Evolutionary conservation across 1,284 basidiomycete genomes (phyloP).

Genomic region (Phylloboletellus chloephorus): DNA sequence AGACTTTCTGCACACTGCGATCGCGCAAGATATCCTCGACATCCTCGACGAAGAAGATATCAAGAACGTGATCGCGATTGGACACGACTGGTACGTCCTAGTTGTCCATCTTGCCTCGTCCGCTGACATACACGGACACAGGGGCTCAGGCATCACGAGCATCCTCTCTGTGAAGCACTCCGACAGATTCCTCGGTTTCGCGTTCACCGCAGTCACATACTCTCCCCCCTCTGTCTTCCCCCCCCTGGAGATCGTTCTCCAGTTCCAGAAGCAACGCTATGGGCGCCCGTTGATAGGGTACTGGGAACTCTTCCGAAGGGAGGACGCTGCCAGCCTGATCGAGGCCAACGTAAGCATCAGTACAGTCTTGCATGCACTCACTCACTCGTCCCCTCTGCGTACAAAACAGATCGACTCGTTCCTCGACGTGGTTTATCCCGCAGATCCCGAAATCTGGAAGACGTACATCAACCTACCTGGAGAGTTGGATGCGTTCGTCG

Average conservation of each 20-base stretch:
- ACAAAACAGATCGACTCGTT: conserved; percentile 29
- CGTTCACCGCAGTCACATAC: conserved; percentile 32
- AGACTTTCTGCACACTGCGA: conserved; percentile 36
- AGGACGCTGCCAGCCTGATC: conserved; percentile 27
- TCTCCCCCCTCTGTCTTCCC: conserved; percentile 23
- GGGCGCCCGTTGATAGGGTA: conserved; percentile 37
- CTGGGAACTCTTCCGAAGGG: conserved; percentile 34
- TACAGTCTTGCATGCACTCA: too few relatives aligned
- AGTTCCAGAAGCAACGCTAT: conserved; percentile 22
- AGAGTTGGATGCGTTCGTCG: conserved; percentile 29
- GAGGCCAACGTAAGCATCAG: conserved; percentile 28
- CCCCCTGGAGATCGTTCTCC: conserved; percentile 26
- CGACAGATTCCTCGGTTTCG: conserved; percentile 31
- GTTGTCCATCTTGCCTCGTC: neutral
- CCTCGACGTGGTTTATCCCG: conserved; percentile 30
- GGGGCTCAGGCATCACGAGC: conserved; percentile 33
- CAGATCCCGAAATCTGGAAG: conserved; percentile 32
- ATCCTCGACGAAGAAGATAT: conserved; percentile 38
- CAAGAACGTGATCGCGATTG: conserved; percentile 35
- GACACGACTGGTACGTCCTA: conserved; percentile 40
- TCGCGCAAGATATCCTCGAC: conserved; percentile 40
- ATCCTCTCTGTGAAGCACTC: conserved; percentile 31
- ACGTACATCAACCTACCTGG: conserved; percentile 32
- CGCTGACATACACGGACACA: neutral
- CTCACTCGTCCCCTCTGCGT: neutral